Base-by-base conservation (phyloP, 2,329 filamentous ascomycete species). In the Ceratocystis eucalypticola region DNA sequence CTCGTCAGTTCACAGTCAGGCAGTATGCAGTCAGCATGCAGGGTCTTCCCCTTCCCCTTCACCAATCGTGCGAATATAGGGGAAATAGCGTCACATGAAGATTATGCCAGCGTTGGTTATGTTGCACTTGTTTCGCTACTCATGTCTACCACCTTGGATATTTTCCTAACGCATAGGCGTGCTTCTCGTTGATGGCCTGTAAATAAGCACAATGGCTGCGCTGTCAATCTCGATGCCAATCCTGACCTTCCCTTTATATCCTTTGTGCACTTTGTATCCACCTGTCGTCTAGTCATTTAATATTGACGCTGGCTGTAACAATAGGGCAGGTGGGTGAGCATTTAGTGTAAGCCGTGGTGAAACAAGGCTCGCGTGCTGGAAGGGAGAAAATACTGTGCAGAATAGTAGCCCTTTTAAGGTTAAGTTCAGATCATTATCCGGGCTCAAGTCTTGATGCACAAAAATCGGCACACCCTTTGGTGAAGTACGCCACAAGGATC, bases 1-100 rank as follows among this genome's bases (percentile, higher is more conserved):
- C n/a, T n/a, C 48, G 48, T n/a, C 48, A 53, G 48, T 20, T 53
- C 3, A 20, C n/a, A 30, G 25, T n/a, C 55, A 15, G 55, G n/a
- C 30, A 37, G 12, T 59, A 59, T 59, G 55, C 55, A 37, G 55
- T 59, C 55, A 59, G 25, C 55, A 59, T 59, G 28, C 55, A 59
- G 28, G 55, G 55, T n/a, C 22, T 53, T 12, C 20, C 7, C 48
- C 22, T 25, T 15, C 17, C 8, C 8, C 48, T 28, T 20, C n/a
- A 20, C 12, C 25, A 25, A 8, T 33, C 2, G 1, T 59, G 28
- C 4, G 2, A 59, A 37, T n/a, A 33, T 33, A 59, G 5, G 15
- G 25, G n/a, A 15, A 59, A 20, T 37, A 37, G n/a, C 8, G 48
- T 37, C 55, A 59, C 55, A 37, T 59, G 25, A 28, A 37, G 2